These are phyloP conservation scores for Withania somnifera DNA, from an alignment of 305 asterid species.

Conservation along the genomic window DNA sequence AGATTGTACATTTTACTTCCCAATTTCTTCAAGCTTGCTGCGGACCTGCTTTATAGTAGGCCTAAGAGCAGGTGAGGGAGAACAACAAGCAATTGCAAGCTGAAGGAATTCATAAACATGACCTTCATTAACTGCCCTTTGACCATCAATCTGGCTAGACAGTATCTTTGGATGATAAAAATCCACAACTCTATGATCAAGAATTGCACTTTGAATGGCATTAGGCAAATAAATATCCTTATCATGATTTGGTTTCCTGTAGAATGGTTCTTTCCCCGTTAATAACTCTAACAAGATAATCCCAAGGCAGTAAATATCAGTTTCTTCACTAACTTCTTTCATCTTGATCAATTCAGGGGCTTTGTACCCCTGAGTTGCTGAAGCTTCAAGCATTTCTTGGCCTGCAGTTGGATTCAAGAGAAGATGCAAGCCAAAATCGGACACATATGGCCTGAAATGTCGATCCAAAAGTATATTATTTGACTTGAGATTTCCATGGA, in stretches of 20 bases:
- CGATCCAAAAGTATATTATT: conserved; percentile 58
- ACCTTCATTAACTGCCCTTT: conserved; percentile 23
- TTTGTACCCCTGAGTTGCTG: conserved; percentile 56
- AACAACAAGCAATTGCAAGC: conserved; percentile 83
- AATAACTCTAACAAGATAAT: conserved; percentile 62
- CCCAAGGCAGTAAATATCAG: conserved; percentile 76
- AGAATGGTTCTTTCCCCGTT: conserved; percentile 51
- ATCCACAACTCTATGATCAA: conserved; percentile 25
- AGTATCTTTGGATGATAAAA: conserved; percentile 41
- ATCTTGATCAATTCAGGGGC: conserved; percentile 76
- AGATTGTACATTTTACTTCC: conserved; percentile 12
- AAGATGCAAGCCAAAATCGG: conserved; percentile 71
- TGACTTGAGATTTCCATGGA: conserved; percentile 87
- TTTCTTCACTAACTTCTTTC: conserved; percentile 49
- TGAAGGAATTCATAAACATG: conserved; percentile 38
- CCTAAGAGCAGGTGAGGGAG: conserved; percentile 58
- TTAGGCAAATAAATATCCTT: conserved; percentile 21
- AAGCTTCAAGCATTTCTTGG: conserved; percentile 64
- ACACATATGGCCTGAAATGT: conserved; percentile 41
- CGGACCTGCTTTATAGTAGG: conserved; percentile 62
- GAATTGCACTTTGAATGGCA: conserved; percentile 18
- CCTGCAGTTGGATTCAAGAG: conserved; percentile 52
- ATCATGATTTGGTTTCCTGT: conserved; percentile 52
- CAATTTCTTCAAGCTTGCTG: conserved; percentile 61
- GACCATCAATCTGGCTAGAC: conserved; percentile 22